Conservation (phyloP, 208 protist species). For the Leishmania amazonensis region DNA sequence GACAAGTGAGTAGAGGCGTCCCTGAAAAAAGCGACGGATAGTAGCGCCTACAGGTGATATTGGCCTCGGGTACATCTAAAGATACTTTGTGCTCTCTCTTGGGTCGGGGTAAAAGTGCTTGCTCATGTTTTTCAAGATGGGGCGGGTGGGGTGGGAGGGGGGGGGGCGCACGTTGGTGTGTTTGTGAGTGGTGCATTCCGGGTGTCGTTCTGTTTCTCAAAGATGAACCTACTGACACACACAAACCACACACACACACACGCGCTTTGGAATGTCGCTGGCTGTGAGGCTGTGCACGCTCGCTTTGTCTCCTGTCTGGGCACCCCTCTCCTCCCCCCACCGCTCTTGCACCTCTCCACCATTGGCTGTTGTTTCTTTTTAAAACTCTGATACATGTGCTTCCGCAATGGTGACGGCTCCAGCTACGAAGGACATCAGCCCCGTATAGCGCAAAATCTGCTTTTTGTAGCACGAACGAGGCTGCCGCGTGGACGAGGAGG, state of each 20-base stretch:
- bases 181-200: neutral
- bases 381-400: neutral
- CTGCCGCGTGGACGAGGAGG: neutral
- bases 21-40: neutral
- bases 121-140: neutral
- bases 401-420: neutral
- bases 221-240: neutral
- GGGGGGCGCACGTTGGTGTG: neutral
- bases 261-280: neutral
- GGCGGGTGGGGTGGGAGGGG: neutral
- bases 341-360: neutral
- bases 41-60: neutral
- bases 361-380: neutral
- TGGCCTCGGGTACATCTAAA: neutral
- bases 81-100: neutral
- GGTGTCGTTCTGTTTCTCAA: neutral
- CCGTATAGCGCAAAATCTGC: neutral
- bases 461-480: neutral
- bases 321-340: no score
- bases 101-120: neutral
- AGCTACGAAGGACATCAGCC: neutral
- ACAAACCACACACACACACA: neutral
- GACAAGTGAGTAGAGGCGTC: conserved; percentile 3
- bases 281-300: neutral
- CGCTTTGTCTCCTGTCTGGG: neutral